Base-by-base conservation (phyloP, 2,329 filamentous ascomycete species). In the Iodosphaeria phyllophila region DNA sequence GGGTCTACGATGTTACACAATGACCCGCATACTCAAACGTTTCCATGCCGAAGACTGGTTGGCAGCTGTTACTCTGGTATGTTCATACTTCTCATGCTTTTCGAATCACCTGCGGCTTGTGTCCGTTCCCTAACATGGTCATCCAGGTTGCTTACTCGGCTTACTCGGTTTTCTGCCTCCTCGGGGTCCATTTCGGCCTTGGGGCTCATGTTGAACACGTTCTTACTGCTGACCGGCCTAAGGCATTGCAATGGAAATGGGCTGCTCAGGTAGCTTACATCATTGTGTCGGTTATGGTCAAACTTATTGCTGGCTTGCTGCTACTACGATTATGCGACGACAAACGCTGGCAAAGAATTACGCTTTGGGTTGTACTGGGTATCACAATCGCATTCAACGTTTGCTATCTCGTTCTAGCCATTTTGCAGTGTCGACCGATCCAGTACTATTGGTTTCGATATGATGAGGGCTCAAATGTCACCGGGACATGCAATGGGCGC, bases 1-100 rank as follows among this genome's bases (percentile, higher is more conserved):
- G 18, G 37, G 41, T 9, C 37, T 60, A 21, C 45, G 56, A 28
- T 47, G 40, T n/a, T 59, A 58, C 37, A 56, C 56, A 8, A 46
- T 55, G 29, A 42, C 41, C 5, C 40, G 50, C 13, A 36, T 60
- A 32, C 58, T 52, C 31, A 56, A 52, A 18, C 43, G 44, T 25
- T 32, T 32, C 11, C 21, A 23, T 9, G 5, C 21, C 7, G 30
- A 29, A 20, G 30, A 32, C 14, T 32, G 30, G 30, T 15, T 27
- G 13, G 26, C 29, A 8, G 23, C 28, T 13, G 11, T 28, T 10
- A 24, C 29, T 6, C 13, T 24, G 15, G 29, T 31, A 26, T 16
- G 26, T 23, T 5, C 8, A 14, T 15, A 13, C n/a, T n/a, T n/a
- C n/a, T n/a, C n/a, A n/a, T n/a, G n/a, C n/a, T 5, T 5, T 10